Conservation (phyloP, 1,284 basidiomycete species). For the Fomitopsis schrenkii region DNA sequence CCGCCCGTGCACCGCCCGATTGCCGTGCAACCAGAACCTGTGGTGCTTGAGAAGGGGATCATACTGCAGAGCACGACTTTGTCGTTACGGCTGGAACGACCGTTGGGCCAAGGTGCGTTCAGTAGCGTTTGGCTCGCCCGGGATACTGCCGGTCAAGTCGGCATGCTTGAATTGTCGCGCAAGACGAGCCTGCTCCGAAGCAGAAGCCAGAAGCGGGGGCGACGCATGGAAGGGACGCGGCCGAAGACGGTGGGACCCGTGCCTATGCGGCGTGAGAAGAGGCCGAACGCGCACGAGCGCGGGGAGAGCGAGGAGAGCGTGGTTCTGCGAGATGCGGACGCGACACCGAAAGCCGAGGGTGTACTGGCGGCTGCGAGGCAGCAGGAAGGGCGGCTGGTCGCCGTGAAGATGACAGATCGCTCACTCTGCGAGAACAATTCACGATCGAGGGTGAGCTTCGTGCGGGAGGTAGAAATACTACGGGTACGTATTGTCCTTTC, state of each 20-base stretch:
- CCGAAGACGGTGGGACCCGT: slow-evolving; percentile 11
- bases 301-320: slow-evolving; percentile 10
- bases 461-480: slow-evolving; percentile 85
- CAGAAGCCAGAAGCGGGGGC: slow-evolving; percentile 26
- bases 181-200: slow-evolving; percentile 30
- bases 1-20: slow-evolving; percentile 11
- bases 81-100: slow-evolving; percentile 41
- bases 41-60: slow-evolving; percentile 15
- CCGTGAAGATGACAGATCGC: slow-evolving; percentile 81
- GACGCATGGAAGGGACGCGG: slow-evolving; percentile 19
- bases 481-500: slow-evolving; percentile 39
- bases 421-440: slow-evolving; percentile 52
- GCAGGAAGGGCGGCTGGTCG: slow-evolving; percentile 47
- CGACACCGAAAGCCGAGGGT: slow-evolving; percentile 2
- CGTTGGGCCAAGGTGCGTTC: slow-evolving; percentile 74
- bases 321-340: slow-evolving; percentile 6
- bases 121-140: slow-evolving; percentile 74
- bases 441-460: slow-evolving; percentile 78
- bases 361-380: slow-evolving; percentile 3
- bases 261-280: slow-evolving; percentile 8
- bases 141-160: slow-evolving; percentile 39
- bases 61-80: slow-evolving; percentile 24
- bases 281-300: slow-evolving; percentile 13
- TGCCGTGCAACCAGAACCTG: not conserved
- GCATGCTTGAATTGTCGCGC: slow-evolving; percentile 30